Conservation (phyloP, 306 rosid species). For the Vigna nakashimae region DNA sequence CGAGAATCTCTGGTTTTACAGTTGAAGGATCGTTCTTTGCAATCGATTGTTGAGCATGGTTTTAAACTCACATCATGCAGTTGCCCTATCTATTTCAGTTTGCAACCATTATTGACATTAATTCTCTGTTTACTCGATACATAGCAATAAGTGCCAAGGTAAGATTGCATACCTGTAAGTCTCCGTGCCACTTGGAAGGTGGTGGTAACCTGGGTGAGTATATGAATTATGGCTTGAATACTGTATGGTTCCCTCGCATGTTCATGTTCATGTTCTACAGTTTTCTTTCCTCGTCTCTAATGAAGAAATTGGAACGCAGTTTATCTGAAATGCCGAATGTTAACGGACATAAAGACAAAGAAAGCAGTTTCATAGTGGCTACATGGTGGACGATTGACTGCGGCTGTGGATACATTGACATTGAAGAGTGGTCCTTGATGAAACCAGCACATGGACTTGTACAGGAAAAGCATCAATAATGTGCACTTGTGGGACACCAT, state of each 20-base stretch:
- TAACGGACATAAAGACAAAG: not conserved
- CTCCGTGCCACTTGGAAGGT: slow-evolving; percentile 2
- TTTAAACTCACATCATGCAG: not conserved
- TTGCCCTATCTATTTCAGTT: not conserved
- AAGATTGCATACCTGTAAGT: slow-evolving; percentile 21
- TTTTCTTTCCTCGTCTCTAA: slow-evolving; percentile 1
- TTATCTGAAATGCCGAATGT: not conserved
- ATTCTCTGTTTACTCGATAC: not conserved
- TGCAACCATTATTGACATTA: not conserved
- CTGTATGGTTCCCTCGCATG: not conserved
- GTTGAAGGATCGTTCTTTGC: slow-evolving; percentile 5
- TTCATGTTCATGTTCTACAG: not conserved
- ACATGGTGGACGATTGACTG: not conserved
- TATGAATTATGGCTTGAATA: not conserved
- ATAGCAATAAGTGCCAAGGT: not conserved
- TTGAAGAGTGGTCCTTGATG: slow-evolving; percentile 17
- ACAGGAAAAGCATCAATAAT: slow-evolving; percentile 3
- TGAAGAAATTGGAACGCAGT: not conserved
- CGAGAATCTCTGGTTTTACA: slow-evolving; percentile 8
- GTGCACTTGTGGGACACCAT: slow-evolving; percentile 8
- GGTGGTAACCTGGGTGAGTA: not conserved
- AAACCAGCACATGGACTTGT: not conserved
- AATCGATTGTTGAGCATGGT: not conserved
- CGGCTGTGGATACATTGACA: not conserved
- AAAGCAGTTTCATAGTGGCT: not conserved